Conservation (phyloP, 176 grass and related monocot genomes). For the Musa troglodytarum region DNA sequence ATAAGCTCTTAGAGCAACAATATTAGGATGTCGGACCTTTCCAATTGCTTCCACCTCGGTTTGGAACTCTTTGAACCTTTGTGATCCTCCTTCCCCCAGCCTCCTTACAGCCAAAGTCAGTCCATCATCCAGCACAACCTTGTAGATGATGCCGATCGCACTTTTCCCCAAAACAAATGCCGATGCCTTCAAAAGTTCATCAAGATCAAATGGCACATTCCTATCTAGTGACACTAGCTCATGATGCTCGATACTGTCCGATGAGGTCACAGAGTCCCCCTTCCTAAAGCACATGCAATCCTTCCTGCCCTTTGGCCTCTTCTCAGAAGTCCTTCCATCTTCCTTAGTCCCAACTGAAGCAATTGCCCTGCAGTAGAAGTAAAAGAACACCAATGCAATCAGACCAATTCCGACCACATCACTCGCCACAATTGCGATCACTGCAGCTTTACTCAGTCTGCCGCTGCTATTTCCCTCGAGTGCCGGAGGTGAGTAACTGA, state of each 20-base stretch:
- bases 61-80: constrained; percentile 94
- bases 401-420: constrained; percentile 62
- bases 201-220: constrained; percentile 55
- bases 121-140: constrained; percentile 66
- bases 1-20: constrained; percentile 81
- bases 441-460: constrained; percentile 51
- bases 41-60: constrained; percentile 82
- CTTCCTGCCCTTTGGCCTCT: constrained; percentile 30
- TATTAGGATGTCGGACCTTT: constrained; percentile 84
- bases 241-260: constrained; percentile 48
- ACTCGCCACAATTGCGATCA: constrained; percentile 57
- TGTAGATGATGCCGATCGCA: constrained; percentile 84
- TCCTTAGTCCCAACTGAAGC: constrained; percentile 32
- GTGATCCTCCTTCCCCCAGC: constrained; percentile 78
- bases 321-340: constrained; percentile 16
- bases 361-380: constrained; percentile 59
- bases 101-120: constrained; percentile 68
- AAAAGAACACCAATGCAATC: constrained; percentile 75
- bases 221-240: constrained; percentile 63
- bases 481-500: constrained; percentile 14
- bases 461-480: constrained; percentile 17
- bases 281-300: constrained; percentile 69
- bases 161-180: constrained; percentile 93
- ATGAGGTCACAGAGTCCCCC: constrained; percentile 39
- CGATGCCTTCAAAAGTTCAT: constrained; percentile 75